A percentile compares a stretch with the other conserved stretches of the same genome.
phyloP scores from a whole-genome alignment of 257 asterid species.

The Linaria vulgaris region DNA sequence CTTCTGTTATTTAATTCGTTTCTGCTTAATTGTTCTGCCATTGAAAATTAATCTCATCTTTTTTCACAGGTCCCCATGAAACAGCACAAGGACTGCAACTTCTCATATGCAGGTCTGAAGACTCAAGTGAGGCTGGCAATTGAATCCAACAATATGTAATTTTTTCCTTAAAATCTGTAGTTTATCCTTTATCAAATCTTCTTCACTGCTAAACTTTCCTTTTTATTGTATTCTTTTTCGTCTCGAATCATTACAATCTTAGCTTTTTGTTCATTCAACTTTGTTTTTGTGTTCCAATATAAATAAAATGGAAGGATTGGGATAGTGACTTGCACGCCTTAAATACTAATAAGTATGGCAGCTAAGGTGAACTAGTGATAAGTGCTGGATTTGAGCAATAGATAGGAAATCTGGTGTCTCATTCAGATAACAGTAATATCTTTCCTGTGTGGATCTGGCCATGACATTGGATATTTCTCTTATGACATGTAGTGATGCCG shows the following conservation, averaged over 20 bases:
- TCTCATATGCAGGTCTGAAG: slow-evolving; percentile 97
- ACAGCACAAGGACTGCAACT: slow-evolving; percentile 95
- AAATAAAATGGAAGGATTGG: no score
- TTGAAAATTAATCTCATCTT: slow-evolving; percentile 28
- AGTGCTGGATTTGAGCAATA: neutral
- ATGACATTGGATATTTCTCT: slow-evolving; percentile 8
- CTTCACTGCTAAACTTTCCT: slow-evolving; percentile 13
- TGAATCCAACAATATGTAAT: slow-evolving; percentile 82
- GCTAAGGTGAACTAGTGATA: neutral
- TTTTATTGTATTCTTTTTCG: neutral
- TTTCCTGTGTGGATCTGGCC: neutral
- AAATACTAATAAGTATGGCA: neutral
- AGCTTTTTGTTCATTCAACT: neutral
- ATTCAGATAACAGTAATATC: slow-evolving; percentile 4
- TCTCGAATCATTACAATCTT: no score
- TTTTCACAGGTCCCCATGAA: slow-evolving; percentile 88
- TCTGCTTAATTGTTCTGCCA: slow-evolving; percentile 7
- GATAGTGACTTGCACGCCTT: no score
- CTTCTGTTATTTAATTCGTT: slow-evolving; percentile 21
- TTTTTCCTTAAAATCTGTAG: slow-evolving; percentile 6
- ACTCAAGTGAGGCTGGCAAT: slow-evolving; percentile 97
- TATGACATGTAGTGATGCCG: slow-evolving; percentile 59
- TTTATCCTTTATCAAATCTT: neutral
- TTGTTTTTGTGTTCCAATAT: neutral
- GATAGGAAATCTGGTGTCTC: slow-evolving; percentile 11